Evolutionary conservation across 2,329 filamentous ascomycete genomes (phyloP), one percentile per base, ranked within the genome.

Genomic region (Cryphonectria carpinicola): DNA sequence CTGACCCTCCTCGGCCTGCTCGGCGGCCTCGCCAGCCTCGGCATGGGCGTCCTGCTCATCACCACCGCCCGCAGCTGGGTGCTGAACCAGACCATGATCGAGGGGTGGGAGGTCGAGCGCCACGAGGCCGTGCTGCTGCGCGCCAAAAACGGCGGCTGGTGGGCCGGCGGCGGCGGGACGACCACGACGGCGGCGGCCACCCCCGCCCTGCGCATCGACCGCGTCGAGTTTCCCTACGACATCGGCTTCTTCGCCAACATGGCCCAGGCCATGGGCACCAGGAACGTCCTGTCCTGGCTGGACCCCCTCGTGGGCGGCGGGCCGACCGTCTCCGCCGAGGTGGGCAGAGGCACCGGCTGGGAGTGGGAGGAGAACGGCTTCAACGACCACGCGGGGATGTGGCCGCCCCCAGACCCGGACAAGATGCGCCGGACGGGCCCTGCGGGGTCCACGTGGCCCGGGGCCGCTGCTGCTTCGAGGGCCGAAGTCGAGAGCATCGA

Each of bases 151-250:
- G 81, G 80, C 28, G 85, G 81, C 80, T 86, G 83, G 83, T 74
- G 73, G 69, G 61, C 13, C 71, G 74, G 11, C 52, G 70, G 6
- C 58, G 71, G 14, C 43, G 72, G 54, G 74, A 7, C 46, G 46
- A 49, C 19, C 32, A 32, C 32, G 32, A 32, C 32, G 32, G 32
- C 19, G 28, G 28, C 28, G 28, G 28, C 28, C 8, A 39, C 37
- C 46, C 73, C 43, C 76, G 74, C 13, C 75, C 80, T 84, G 61
- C 80, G 76, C 62, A 85, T 92, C 60, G 83, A 87, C 70, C 87
- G 85, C 67, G 87, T 95, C 75, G 92, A 95, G 79, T 96, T 94
- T 75, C 93, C 93, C 0, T 96, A 94, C 80, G 93, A 97, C 76
- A 81, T 95, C 61, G 92, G 92, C 65, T 83, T 96, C 75, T 94